Conservation (phyloP, 1,284 basidiomycete species). For the Fistulina hepatica region DNA sequence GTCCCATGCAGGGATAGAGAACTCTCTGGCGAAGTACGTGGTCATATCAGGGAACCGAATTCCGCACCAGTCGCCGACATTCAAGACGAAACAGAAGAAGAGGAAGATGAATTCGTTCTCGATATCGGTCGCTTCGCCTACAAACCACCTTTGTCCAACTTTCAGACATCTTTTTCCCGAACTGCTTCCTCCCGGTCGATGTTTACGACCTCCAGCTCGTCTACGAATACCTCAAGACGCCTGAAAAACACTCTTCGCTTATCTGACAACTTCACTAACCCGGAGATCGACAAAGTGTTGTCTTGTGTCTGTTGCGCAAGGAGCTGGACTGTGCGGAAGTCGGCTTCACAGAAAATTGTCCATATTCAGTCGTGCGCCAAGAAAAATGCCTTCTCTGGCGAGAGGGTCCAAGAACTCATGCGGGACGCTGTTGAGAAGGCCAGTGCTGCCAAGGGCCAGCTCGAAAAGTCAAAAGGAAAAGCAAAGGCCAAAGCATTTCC, state of each 20-base stretch:
- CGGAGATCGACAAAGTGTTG: constrained; percentile 35
- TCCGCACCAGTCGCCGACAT: too few species aligned
- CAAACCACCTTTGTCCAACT: too few species aligned
- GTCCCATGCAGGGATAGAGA: too few species aligned
- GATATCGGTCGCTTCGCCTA: too few species aligned
- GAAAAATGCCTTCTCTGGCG: constrained; percentile 40
- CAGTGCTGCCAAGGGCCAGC: constrained; percentile 8
- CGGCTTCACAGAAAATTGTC: constrained; percentile 42
- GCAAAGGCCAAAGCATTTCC: constrained; percentile 16
- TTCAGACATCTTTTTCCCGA: too few species aligned
- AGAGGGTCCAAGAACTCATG: constrained; percentile 45
- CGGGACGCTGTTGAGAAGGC: constrained; percentile 18
- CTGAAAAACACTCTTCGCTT: constrained; percentile 20
- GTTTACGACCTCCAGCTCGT: too few species aligned
- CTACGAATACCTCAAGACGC: too few species aligned
- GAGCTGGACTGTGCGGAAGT: constrained; percentile 60
- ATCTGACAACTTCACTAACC: constrained; percentile 30
- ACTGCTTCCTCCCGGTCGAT: too few species aligned
- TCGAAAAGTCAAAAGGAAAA: constrained; percentile 19
- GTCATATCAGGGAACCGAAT: too few species aligned
- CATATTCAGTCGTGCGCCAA: constrained; percentile 61
- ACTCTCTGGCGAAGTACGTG: too few species aligned
- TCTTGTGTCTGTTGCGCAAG: constrained; percentile 57
- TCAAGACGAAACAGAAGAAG: too few species aligned
- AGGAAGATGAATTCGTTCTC: too few species aligned